Evolutionary conservation across 306 rosid species (phyloP).

Genomic region (Trifolium subterraneum): DNA sequence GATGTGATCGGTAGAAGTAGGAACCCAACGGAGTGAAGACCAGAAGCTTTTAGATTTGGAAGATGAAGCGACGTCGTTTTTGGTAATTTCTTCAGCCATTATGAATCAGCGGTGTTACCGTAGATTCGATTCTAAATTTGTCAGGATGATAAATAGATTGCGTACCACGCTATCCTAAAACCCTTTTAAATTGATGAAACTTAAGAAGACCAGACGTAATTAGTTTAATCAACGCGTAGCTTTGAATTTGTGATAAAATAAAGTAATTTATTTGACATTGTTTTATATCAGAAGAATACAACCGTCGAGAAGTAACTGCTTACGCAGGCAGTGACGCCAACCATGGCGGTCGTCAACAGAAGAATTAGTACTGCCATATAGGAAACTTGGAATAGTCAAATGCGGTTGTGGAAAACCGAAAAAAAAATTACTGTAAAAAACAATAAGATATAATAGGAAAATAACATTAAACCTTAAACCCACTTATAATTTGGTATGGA

Average conservation of each 20-base stretch:
- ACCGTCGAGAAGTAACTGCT: neutral
- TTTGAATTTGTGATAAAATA: neutral
- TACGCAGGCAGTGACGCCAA: constrained; percentile 47
- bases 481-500: too few species aligned
- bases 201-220: neutral
- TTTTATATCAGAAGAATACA: too few species aligned
- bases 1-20: constrained; percentile 77
- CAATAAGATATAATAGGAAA: too few species aligned
- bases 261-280: too few species aligned
- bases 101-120: constrained; percentile 19
- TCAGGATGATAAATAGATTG: constrained; percentile 19
- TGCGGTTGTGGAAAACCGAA: too few species aligned
- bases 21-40: constrained; percentile 93
- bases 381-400: too few species aligned
- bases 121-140: constrained; percentile 1
- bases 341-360: neutral
- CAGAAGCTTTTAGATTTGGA: constrained; percentile 54
- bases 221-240: neutral
- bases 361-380: too few species aligned
- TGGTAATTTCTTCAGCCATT: constrained; percentile 70
- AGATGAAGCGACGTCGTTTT: constrained; percentile 46
- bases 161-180: constrained; percentile 24
- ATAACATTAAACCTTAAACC: too few species aligned
- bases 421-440: too few species aligned
- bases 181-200: neutral